Evolutionary conservation across 306 rosid genomes (phyloP), one percentile per base, ranked within the genome.

Genomic region (Quercus rubra): DNA sequence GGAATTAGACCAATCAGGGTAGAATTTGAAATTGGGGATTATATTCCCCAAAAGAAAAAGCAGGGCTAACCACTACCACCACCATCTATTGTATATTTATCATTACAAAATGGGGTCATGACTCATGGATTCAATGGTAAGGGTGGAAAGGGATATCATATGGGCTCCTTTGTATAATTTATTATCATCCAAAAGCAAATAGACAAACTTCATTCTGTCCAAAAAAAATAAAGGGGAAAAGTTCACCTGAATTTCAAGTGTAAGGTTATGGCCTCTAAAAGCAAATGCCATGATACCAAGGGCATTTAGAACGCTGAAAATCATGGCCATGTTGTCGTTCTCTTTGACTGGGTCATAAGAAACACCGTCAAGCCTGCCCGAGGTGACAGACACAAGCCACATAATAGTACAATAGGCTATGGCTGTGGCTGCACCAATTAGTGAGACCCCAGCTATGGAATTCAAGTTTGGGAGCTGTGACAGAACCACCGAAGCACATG

Each of bases 241-340:
- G 15, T 75, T 10, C 23, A 88, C 92, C 88, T 88, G 92, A 33
- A 88, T 88, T 71, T 88, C 92, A 33, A 88, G 92, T 56, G 86
- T 71, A 7, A 88, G 90, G 75, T 88, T 88, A 75, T 88, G 90
- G 58, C 92, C 92, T 74, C 92, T 86, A 55, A 88, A 88, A 49
- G 92, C 88, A 74, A 88, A 86, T 75, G 88, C 92, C 17, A 88
- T 78, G 72, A 88, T 81, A 7, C 92, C 92, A 77, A 88, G 81
- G 7, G 90, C 88, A 63, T 86, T 86, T 25, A 86, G 61, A 6
- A 84, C 87, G 7, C 63, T 71, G 67, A 88, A 88, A 3, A 73
- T 70, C 30, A 79, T 77, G 21, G 63, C 84, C 25, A 75, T 18
- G 5, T 67, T 13, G 6, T 77, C 12, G 0, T 20, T 57, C 0